Conservation (phyloP, 768 basidiomycete species). For the Tulasnella sp. region DNA sequence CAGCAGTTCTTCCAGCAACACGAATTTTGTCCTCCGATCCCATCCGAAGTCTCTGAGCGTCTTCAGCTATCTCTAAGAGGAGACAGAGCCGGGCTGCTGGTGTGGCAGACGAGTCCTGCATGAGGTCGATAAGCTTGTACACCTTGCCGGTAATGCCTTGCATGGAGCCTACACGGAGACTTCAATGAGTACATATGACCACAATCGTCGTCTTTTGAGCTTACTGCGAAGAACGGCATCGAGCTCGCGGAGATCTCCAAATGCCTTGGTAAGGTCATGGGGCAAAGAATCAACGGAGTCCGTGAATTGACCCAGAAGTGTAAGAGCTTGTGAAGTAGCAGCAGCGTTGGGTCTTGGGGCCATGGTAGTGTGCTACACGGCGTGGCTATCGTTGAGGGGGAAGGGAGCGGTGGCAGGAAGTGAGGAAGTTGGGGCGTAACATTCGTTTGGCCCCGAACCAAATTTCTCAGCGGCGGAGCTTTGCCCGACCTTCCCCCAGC, state of each 20-base stretch:
- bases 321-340: not conserved
- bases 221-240: constrained; percentile 74
- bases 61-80: constrained; percentile 88
- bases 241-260: constrained; percentile 95
- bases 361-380: not conserved
- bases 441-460: not conserved
- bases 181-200: not conserved
- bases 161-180: constrained; percentile 55
- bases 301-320: constrained; percentile 70
- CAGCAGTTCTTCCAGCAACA: constrained; percentile 84
- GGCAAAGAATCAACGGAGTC: constrained; percentile 92
- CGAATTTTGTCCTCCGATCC: constrained; percentile 98
- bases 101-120: constrained; percentile 51
- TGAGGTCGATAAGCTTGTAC: constrained; percentile 60
- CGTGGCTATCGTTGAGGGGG: not conserved
- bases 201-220: constrained; percentile 16
- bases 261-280: constrained; percentile 85
- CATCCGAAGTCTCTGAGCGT: constrained; percentile 80
- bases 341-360: not conserved
- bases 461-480: not conserved
- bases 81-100: constrained; percentile 68
- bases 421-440: not conserved
- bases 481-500: not conserved
- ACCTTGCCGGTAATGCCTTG: constrained; percentile 74
- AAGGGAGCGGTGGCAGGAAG: not conserved